Conservation (phyloP, 202 grass and related monocot species). For the Carex sylvatica region DNA sequence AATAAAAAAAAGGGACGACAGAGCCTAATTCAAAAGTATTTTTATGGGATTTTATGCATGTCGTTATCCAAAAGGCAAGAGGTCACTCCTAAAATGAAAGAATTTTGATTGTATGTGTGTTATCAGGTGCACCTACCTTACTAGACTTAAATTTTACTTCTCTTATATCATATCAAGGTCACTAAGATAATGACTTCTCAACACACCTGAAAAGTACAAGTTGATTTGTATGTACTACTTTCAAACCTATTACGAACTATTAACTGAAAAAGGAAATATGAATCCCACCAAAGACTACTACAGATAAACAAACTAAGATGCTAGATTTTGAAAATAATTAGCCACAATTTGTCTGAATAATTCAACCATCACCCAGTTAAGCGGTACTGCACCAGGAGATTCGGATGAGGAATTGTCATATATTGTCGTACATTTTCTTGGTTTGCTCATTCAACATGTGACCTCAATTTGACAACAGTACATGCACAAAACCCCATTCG, state of each 20-base stretch:
- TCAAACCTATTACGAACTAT: conserved; percentile 25
- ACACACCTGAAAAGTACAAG: conserved; percentile 8
- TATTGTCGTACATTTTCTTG: background rate
- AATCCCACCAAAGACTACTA: conserved; percentile 14
- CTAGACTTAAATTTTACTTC: conserved; percentile 28
- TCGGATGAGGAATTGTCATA: background rate
- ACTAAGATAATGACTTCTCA: conserved; percentile 14
- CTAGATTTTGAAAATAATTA: background rate
- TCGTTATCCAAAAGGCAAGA: conserved; percentile 28
- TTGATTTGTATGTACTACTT: conserved; percentile 8
- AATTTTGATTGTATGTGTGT: conserved; percentile 20
- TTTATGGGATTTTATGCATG: conserved; percentile 19
- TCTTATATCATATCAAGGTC: conserved; percentile 16
- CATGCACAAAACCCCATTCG: background rate
- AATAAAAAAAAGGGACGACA: background rate
- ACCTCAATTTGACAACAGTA: background rate
- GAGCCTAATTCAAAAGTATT: background rate
- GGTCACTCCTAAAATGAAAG: conserved; percentile 30
- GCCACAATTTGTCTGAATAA: background rate
- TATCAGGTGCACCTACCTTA: conserved; percentile 21
- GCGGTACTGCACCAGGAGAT: background rate
- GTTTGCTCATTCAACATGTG: background rate
- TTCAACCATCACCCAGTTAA: background rate
- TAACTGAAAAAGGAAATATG: background rate
- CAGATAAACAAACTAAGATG: background rate